phyloP scores from a whole-genome alignment of 805 yeast genomes.

The Metschnikowia shivogae region DNA sequence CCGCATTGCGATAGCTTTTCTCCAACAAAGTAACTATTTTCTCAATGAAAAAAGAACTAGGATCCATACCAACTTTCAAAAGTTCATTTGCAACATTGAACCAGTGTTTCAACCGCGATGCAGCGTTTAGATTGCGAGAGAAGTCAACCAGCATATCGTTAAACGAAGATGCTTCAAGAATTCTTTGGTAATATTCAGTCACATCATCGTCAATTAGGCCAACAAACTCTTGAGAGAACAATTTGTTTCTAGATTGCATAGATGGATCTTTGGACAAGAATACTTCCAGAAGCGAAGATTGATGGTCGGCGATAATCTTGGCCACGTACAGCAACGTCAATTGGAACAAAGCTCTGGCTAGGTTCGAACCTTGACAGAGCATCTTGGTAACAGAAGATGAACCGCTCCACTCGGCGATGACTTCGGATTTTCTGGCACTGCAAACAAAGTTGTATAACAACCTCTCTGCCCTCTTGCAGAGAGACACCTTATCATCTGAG shows the following conservation, averaged over 20 bases:
- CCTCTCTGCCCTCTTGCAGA: slow-evolving; percentile 9
- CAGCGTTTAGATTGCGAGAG: neutral
- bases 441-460: slow-evolving; percentile 26
- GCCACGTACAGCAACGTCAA: neutral
- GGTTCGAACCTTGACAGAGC: slow-evolving; percentile 1
- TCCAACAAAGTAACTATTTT: neutral
- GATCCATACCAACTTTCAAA: slow-evolving; percentile 1
- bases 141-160: neutral
- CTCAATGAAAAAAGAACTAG: neutral
- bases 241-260: neutral
- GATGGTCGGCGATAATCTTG: neutral
- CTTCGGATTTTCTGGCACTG: slow-evolving; percentile 23
- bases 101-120: slow-evolving; percentile 11
- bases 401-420: slow-evolving; percentile 8
- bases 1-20: slow-evolving; percentile 1
- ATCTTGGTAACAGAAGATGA: slow-evolving; percentile 1
- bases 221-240: slow-evolving; percentile 22
- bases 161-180: slow-evolving; percentile 8
- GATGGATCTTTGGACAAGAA: neutral
- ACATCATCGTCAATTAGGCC: slow-evolving; percentile 5
- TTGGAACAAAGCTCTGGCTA: neutral
- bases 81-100: slow-evolving; percentile 6
- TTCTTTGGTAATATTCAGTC: slow-evolving; percentile 22
- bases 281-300: neutral
- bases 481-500: neutral